Base-by-base conservation (phyloP, 305 asterid species). In the Fraxinus latifolia region DNA sequence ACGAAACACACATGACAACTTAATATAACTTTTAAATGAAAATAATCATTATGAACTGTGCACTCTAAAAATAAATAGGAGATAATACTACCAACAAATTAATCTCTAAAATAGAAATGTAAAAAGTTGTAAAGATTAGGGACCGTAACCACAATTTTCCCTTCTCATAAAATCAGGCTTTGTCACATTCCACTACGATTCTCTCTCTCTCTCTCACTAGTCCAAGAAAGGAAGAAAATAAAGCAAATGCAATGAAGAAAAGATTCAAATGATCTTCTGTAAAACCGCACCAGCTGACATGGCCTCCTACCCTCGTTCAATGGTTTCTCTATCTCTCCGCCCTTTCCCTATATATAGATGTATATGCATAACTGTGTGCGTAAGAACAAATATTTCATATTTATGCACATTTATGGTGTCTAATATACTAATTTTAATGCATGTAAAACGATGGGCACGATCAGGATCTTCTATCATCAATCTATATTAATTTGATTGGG, bases 261-360 rank as follows among this genome's bases (percentile, higher is more conserved):
- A 85, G 87, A 90, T 90, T 93, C 97, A 90, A 83, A 87, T 86
- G 89, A 87, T 88, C 65, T 81, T 85, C 55, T 83, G 83, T 81
- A 82, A 90, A 89, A 81, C 88, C 32, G 85, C 90, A 50, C 89
- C 93, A 34, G 87, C 90, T 87, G 91, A 90, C 86, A 92, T 93
- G 96, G 90, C 89, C 82, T 89, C 97, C 90, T 84, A 91, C 90
- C 92, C 95, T 79, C 91, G 94, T 86, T 75, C 95, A 29, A 80
- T 86, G 95, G 95, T 90, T 80, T 81, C 81, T 42, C 36, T 74
- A 32, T 78, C 15, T 9, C 5, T 23, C 67, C 19, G 5, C 23
- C n/a, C 36, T 5, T 8, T 7, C 29, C 31, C 37, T 79, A 14
- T 60, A 19, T 53, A 29, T 80, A 53, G 58, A 27, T 34, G 5